Percentiles rank a stretch among this genome's conserved stretches.
Conservation (phyloP, 768 basidiomycete genomes). For the Roridomyces roridus region DNA sequence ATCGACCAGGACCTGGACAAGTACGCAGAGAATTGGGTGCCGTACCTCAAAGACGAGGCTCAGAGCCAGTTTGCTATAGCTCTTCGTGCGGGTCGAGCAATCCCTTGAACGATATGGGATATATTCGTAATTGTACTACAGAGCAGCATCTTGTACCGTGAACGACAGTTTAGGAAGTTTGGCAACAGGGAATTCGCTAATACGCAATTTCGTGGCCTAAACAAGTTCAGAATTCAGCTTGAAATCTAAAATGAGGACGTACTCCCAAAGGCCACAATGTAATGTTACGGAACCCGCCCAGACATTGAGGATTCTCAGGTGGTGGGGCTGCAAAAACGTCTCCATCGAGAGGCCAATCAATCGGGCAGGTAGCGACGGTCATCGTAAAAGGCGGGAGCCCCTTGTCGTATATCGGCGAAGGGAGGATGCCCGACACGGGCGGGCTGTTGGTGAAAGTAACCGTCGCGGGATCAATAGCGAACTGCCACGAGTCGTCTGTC, state of each 20-base stretch:
- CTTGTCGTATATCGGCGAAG: constrained; percentile 55
- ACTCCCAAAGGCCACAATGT: constrained; percentile 57
- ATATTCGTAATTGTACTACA: no score
- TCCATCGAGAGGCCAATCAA: constrained; percentile 53
- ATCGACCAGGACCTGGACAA: constrained; percentile 50
- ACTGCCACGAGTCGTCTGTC: constrained; percentile 54
- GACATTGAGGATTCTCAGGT: constrained; percentile 49
- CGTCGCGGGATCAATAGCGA: constrained; percentile 57
- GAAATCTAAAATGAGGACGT: constrained; percentile 27
- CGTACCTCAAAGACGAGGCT: constrained; percentile 63
- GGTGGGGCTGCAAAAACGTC: constrained; percentile 56
- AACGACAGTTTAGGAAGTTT: constrained; percentile 14
- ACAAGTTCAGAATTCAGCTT: constrained; percentile 1
- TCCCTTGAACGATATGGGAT: no score
- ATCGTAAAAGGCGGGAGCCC: constrained; percentile 55
- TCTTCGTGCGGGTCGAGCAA: constrained; percentile 46
- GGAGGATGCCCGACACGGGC: constrained; percentile 40
- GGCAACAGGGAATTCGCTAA: constrained; percentile 49
- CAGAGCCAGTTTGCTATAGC: constrained; percentile 61
- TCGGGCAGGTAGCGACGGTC: constrained; percentile 54
- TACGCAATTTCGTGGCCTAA: constrained; percentile 46
- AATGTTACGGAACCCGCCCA: constrained; percentile 46
- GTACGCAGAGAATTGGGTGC: constrained; percentile 53
- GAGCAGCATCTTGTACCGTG: constrained; percentile 10
- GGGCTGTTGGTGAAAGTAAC: constrained; percentile 43